phyloP scores from a whole-genome alignment of 1,139 yeast genomes.

The Candida pseudoviswanathii region DNA sequence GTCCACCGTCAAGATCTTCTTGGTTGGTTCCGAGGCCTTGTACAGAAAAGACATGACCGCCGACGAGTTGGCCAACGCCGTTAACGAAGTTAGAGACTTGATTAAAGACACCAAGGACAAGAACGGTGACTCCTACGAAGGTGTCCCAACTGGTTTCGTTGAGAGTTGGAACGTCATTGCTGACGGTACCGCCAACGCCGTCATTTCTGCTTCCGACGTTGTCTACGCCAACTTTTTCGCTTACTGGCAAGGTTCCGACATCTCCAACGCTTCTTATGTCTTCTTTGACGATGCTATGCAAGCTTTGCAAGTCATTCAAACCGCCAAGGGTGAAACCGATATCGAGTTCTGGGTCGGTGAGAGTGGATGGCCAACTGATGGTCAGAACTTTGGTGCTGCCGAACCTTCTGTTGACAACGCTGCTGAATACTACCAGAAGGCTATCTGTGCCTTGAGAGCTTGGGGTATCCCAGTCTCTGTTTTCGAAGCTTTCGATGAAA shows the following conservation, averaged over 20 bases:
- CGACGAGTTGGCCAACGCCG: slow-evolving; percentile 61
- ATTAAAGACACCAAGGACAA: slow-evolving; percentile 68
- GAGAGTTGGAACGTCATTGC: slow-evolving; percentile 95
- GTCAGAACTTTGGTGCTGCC: slow-evolving; percentile 68
- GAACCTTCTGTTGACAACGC: slow-evolving; percentile 76
- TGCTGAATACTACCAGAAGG: slow-evolving; percentile 77
- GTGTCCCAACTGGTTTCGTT: slow-evolving; percentile 84
- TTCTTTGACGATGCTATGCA: slow-evolving; percentile 97
- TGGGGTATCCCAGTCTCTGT: slow-evolving; percentile 94
- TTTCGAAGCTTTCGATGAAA: slow-evolving; percentile 93
- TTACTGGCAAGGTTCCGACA: slow-evolving; percentile 97
- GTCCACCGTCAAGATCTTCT: slow-evolving; percentile 67
- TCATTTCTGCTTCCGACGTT: slow-evolving; percentile 77
- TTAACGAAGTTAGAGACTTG: slow-evolving; percentile 57
- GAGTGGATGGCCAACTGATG: slow-evolving; percentile 97
- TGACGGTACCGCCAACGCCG: slow-evolving; percentile 70
- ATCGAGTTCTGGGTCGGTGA: slow-evolving; percentile 94
- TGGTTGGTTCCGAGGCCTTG: slow-evolving; percentile 91
- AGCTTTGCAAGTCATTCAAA: slow-evolving; percentile 84
- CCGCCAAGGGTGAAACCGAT: slow-evolving; percentile 81
- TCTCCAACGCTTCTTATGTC: slow-evolving; percentile 77
- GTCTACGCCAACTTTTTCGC: slow-evolving; percentile 94
- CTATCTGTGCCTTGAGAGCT: slow-evolving; percentile 87
- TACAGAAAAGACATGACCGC: slow-evolving; percentile 85
- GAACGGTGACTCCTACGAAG: slow-evolving; percentile 73